These are phyloP conservation scores for Suillus paluster DNA, from an alignment of 768 basidiomycete genomes.

Conservation along the genomic window DNA sequence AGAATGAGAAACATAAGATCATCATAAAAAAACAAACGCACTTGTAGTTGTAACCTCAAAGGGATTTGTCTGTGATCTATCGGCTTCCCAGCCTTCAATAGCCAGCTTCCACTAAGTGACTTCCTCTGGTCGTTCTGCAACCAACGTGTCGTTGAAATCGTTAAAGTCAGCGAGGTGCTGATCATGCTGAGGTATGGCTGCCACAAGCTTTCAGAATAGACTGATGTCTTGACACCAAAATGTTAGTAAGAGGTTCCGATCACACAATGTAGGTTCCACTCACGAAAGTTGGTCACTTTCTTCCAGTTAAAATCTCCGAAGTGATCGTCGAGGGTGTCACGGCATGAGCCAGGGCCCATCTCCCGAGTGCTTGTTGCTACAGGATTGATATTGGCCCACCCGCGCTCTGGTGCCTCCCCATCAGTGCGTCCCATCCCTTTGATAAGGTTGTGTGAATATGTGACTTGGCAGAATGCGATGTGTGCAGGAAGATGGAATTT, in stretches of 20 bases:
- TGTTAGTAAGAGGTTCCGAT: neutral
- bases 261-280: neutral
- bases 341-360: no score
- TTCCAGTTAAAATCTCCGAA: no score
- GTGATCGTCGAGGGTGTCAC: no score
- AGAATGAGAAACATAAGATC: neutral
- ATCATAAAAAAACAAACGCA: neutral
- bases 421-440: no score
- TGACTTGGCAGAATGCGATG: no score
- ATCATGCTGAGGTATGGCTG: neutral
- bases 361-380: no score
- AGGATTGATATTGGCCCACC: no score
- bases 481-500: no score
- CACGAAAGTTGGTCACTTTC: no score
- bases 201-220: neutral
- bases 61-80: slow-evolving; percentile 26
- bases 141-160: neutral
- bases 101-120: slow-evolving; percentile 16
- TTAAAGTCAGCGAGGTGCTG: neutral
- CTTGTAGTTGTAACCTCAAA: slow-evolving; percentile 12
- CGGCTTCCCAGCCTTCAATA: slow-evolving; percentile 27
- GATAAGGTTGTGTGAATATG: no score
- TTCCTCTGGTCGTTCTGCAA: neutral
- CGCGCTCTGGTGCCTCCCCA: no score
- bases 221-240: neutral